Evolutionary conservation across 2,329 filamentous ascomycete genomes (phyloP).

Genomic region (Chaetomiaceae sp.): DNA sequence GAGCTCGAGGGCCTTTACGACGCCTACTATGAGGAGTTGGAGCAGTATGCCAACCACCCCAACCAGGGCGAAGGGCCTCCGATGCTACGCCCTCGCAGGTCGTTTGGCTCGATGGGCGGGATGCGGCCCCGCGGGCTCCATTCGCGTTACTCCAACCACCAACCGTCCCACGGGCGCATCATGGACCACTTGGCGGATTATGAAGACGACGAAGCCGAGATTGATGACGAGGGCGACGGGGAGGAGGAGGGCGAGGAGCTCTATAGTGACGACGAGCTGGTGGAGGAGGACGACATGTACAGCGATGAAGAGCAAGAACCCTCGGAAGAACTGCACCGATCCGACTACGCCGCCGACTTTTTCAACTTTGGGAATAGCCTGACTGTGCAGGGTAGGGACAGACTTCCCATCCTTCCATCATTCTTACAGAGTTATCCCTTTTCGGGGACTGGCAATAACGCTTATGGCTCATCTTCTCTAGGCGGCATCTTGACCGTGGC

Average conservation of each 20-base stretch:
- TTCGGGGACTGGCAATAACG: slow-evolving; percentile 27
- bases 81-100: slow-evolving; percentile 63
- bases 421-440: slow-evolving; percentile 30
- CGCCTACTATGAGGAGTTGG: slow-evolving; percentile 96
- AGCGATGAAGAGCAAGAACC: slow-evolving; percentile 56
- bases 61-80: slow-evolving; percentile 67
- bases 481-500: slow-evolving; percentile 98
- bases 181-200: slow-evolving; percentile 59
- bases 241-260: slow-evolving; percentile 49
- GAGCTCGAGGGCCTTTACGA: slow-evolving; percentile 97
- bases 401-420: slow-evolving; percentile 38
- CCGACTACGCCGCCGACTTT: slow-evolving; percentile 73
- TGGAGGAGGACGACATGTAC: slow-evolving; percentile 49
- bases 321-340: slow-evolving; percentile 50
- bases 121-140: slow-evolving; percentile 55
- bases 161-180: slow-evolving; percentile 71
- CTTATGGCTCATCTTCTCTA: slow-evolving; percentile 43
- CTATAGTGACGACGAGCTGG: slow-evolving; percentile 59
- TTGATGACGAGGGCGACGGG: slow-evolving; percentile 39
- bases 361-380: slow-evolving; percentile 97
- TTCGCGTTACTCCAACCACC: slow-evolving; percentile 58
- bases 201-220: slow-evolving; percentile 48
- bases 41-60: slow-evolving; percentile 85
- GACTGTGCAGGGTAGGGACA: slow-evolving; percentile 74
- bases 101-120: slow-evolving; percentile 53